Conservation (phyloP, 2,329 filamentous ascomycete species). For the Sclerotiophoma versabilis region DNA sequence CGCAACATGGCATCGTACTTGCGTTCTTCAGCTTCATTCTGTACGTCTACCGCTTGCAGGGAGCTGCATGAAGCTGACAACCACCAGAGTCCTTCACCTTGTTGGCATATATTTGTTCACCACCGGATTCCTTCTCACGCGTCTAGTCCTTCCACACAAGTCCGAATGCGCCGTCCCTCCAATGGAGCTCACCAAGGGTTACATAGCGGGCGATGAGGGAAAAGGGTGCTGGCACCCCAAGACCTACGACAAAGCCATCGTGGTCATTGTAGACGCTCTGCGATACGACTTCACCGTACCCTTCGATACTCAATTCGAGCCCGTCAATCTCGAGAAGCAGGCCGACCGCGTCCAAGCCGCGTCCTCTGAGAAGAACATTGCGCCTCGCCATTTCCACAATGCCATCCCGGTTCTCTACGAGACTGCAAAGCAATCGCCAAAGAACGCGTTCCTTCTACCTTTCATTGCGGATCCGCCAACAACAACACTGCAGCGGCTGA, state of each 20-base stretch:
- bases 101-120: constrained; percentile 91
- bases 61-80: constrained; percentile 13
- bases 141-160: constrained; percentile 79
- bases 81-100: constrained; percentile 72
- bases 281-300: constrained; percentile 97
- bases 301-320: constrained; percentile 62
- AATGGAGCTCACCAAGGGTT: constrained; percentile 55
- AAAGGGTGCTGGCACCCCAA: constrained; percentile 95
- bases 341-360: constrained; percentile 10
- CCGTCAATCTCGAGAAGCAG: constrained; percentile 36
- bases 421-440: constrained; percentile 74
- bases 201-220: constrained; percentile 52
- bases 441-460: constrained; percentile 86
- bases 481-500: constrained; percentile 87
- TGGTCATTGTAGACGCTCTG: constrained; percentile 90
- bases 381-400: constrained; percentile 77
- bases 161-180: constrained; percentile 80
- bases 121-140: constrained; percentile 90
- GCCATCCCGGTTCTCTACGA: constrained; percentile 88
- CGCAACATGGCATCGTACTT: constrained; percentile 60
- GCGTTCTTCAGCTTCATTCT: constrained; percentile 75
- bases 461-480: constrained; percentile 98
- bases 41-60: constrained; percentile 39
- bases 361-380: constrained; percentile 25
- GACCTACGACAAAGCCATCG: constrained; percentile 87